A percentile compares a stretch with the other conserved stretches of the same genome.
Conservation (phyloP, 2,329 filamentous ascomycete genomes). For the Fusarium luffae region DNA sequence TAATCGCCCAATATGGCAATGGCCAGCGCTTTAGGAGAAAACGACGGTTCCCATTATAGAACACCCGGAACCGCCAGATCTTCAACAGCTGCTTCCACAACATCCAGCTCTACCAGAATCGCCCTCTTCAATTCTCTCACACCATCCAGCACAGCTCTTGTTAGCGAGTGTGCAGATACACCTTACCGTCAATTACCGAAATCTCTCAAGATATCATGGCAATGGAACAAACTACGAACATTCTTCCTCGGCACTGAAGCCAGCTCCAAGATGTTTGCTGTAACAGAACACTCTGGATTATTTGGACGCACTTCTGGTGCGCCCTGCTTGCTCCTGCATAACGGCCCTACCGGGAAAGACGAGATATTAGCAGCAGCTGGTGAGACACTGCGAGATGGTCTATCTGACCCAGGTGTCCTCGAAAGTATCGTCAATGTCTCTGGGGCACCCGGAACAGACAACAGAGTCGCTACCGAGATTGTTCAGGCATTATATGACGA, state of each 20-base stretch:
- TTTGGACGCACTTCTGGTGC: slow-evolving; percentile 20
- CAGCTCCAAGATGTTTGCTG: slow-evolving; percentile 33
- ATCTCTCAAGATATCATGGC: slow-evolving; percentile 34
- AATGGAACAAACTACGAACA: slow-evolving; percentile 35
- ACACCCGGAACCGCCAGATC: slow-evolving; percentile 25
- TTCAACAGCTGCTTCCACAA: slow-evolving; percentile 31
- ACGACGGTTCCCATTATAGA: slow-evolving; percentile 21
- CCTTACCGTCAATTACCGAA: slow-evolving; percentile 30
- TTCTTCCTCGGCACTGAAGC: slow-evolving; percentile 32
- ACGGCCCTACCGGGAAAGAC: slow-evolving; percentile 30
- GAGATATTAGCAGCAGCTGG: slow-evolving; percentile 32
- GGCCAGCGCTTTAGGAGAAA: slow-evolving; percentile 16
- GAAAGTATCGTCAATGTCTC: slow-evolving; percentile 35
- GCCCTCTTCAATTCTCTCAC: slow-evolving; percentile 33
- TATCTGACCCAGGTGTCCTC: slow-evolving; percentile 21
- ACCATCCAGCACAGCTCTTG: slow-evolving; percentile 33
- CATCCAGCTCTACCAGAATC: slow-evolving; percentile 29
- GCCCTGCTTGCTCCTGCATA: slow-evolving; percentile 33
- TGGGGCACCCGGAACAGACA: slow-evolving; percentile 20
- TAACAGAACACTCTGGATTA: slow-evolving; percentile 34
- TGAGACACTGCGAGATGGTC: slow-evolving; percentile 23
- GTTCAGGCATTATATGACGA: slow-evolving; percentile 30
- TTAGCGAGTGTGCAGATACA: slow-evolving; percentile 28
- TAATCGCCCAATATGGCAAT: slow-evolving; percentile 5
- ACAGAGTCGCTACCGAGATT: slow-evolving; percentile 30